Evolutionary conservation across 305 asterid species (phyloP), one percentile per base, ranked within the genome.

Genomic region (Fraxinus platypoda): DNA sequence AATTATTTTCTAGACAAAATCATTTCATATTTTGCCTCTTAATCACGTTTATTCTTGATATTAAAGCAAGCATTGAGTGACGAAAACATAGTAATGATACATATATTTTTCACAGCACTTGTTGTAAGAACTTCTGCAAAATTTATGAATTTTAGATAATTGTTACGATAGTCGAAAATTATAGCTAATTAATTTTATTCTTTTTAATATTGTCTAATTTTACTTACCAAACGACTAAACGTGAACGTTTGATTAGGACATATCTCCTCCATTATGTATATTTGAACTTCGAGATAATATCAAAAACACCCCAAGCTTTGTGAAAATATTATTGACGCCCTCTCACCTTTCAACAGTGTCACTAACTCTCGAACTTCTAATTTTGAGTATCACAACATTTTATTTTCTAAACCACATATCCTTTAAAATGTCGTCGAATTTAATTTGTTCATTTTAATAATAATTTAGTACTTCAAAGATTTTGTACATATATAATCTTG

Each of bases 1-100:
- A 26, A 4, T 26, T 26, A 68, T 68, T 68, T 28, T 68, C 37
- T 28, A 71, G 84, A 85, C 84, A 85, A 79, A 81, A 83, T 81
- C 66, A 85, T 81, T 81, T 83, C 80, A 59, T 31, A 78, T 31
- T 81, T 84, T 28, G 73, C 28, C 75, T n/a, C 46, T 79, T 78
- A 13, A 38, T 26, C 75, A 23, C 71, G 74, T 74, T 79, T 76
- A 46, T 34, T 78, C 90, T 87, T 87, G 75, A 81, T 79, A 83
- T 83, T 76, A 49, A 83, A 82, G 90, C 88, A 76, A 85, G 70
- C 30, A 66, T 46, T 77, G 68, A 81, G 78, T 86, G 80, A 79
- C 73, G 74, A 71, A 46, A 12, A 54, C 41, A 33, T 12, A 34
- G 33, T 78, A 34, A 78, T 86, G 72, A 38, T 66, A 8, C 15